Percentiles rank a stretch among this genome's conserved stretches.
These are phyloP conservation scores for Gillenia trifoliata DNA, from an alignment of 306 rosid species.

Conservation along the genomic window DNA sequence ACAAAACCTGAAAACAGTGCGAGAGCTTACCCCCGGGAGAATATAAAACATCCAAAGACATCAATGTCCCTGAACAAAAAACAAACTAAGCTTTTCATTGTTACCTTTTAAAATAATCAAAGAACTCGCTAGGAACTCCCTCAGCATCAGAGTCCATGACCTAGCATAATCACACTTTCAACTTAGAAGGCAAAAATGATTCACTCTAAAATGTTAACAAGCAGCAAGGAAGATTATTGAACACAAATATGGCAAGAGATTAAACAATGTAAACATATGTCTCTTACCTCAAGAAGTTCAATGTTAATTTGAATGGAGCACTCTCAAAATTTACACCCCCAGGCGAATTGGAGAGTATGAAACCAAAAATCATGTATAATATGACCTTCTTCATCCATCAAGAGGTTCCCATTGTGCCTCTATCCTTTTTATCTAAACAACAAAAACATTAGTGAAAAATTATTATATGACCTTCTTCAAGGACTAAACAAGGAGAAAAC, in stretches of 20 bases:
- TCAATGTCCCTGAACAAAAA: not conserved
- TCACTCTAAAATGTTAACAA: not conserved
- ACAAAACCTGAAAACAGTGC: conserved; percentile 65
- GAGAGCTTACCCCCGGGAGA: conserved; percentile 16
- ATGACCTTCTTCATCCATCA: conserved; percentile 97
- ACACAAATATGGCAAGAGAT: not conserved
- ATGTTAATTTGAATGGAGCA: conserved; percentile 94
- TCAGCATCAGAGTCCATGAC: conserved; percentile 99
- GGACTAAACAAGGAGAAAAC: not conserved
- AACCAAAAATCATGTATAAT: conserved; percentile 94
- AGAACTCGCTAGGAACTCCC: conserved; percentile 98
- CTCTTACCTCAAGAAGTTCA: conserved; percentile 87
- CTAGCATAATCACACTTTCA: conserved; percentile 35
- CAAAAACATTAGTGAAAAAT: conserved; percentile 18
- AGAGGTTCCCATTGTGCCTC: conserved; percentile 96
- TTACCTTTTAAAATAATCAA: conserved; percentile 97
- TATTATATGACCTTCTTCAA: not conserved
- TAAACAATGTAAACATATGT: not conserved
- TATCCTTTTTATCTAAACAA: conserved; percentile 77
- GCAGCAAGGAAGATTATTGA: not conserved
- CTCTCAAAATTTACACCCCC: conserved; percentile 99
- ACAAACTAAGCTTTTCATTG: conserved; percentile 1
- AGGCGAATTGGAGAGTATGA: conserved; percentile 98
- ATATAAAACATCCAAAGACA: conserved; percentile 9
- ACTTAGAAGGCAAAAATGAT: conserved; percentile 3